Base-by-base conservation (phyloP, 2,329 filamentous ascomycete genomes). In the Epichloe scottii region DNA sequence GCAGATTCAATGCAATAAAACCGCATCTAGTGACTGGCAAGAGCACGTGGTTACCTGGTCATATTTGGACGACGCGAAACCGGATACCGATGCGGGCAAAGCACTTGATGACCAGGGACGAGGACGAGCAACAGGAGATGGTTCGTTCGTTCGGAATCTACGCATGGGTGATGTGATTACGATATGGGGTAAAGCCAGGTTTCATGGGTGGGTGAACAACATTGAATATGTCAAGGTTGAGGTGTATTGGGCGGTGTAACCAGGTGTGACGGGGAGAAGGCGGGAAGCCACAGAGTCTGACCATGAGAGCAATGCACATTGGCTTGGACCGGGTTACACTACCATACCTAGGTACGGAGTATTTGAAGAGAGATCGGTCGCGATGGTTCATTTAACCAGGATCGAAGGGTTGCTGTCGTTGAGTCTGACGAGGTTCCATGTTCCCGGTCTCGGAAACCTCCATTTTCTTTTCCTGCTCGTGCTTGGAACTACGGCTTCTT, bases 131-230 rank as follows among this genome's bases (percentile, higher is more conserved):
- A 78, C 76, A 0, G 74, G 66, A 0, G 70, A 73, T 48, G 81
- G 81, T 1, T 64, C 71, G 38, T 82, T 81, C 60, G 73, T 84
- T 35, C 71, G 75, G 15, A 68, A 64, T 44, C 59, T 84, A 56
- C 73, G 71, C 56, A 56, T 79, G n/a, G 81, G 81, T 1, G 81
- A 84, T 56, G 72, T 80, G 17, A 64, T 84, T 11, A 82, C 79
- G 0, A 59, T 84, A 2, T 84, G 80, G 80, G 79, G 67, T 1
- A 80, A 76, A 62, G 71, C 77, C 2, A 71, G 79, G 52, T 83
- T 78, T 51, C 62, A 60, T 0, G 72, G 65, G 0, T 84, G 81
- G 81, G 44, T 50, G 1, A 83, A 83, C 54, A 49, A 64, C 12
- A 61, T 82, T 10, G 61, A 75, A 45, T 68, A 64, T 12, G 73